phyloP scores from a whole-genome alignment of 495 filamentous ascomycete species.

The Tuber aestivum region DNA sequence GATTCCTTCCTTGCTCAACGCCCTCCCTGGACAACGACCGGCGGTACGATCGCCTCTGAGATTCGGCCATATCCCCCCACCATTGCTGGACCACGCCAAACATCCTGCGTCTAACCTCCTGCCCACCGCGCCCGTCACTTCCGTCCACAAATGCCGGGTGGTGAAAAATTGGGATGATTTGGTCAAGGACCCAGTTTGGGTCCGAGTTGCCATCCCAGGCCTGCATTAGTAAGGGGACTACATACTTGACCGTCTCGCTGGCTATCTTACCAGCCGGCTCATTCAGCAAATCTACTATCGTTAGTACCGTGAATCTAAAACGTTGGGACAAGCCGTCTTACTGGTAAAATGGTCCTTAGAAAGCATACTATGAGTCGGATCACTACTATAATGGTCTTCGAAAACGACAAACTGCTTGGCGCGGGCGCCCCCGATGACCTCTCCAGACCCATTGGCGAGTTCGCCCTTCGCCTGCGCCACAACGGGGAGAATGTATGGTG shows the following conservation, averaged over 20 bases:
- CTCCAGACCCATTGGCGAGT: slow-evolving; percentile 72
- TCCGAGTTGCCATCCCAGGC: slow-evolving; percentile 79
- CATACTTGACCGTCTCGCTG: slow-evolving; percentile 68
- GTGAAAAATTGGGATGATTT: slow-evolving; percentile 81
- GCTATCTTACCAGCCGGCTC: slow-evolving; percentile 80
- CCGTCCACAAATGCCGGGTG: slow-evolving; percentile 72
- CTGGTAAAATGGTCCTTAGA: slow-evolving; percentile 91
- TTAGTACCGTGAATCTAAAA: slow-evolving; percentile 36
- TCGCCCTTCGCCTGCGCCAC: slow-evolving; percentile 79
- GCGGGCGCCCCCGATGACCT: slow-evolving; percentile 74
- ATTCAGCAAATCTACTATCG: slow-evolving; percentile 58
- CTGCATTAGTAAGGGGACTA: slow-evolving; percentile 76
- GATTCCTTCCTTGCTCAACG: slow-evolving; percentile 67
- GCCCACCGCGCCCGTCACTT: slow-evolving; percentile 57
- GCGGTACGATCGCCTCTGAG: slow-evolving; percentile 58
- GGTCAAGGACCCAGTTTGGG: slow-evolving; percentile 58
- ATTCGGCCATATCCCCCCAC: slow-evolving; percentile 65
- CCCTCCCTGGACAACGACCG: slow-evolving; percentile 68
- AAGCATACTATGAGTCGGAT: slow-evolving; percentile 94
- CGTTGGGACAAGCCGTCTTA: slow-evolving; percentile 29
- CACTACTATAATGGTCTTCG: slow-evolving; percentile 62
- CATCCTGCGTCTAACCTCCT: slow-evolving; percentile 68
- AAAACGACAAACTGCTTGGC: slow-evolving; percentile 80
- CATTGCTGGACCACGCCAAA: slow-evolving; percentile 70
- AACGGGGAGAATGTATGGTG: slow-evolving; percentile 77